These are phyloP conservation scores for Allium fistulosum DNA, from an alignment of 106 monocot genomes.

Conservation along the genomic window DNA sequence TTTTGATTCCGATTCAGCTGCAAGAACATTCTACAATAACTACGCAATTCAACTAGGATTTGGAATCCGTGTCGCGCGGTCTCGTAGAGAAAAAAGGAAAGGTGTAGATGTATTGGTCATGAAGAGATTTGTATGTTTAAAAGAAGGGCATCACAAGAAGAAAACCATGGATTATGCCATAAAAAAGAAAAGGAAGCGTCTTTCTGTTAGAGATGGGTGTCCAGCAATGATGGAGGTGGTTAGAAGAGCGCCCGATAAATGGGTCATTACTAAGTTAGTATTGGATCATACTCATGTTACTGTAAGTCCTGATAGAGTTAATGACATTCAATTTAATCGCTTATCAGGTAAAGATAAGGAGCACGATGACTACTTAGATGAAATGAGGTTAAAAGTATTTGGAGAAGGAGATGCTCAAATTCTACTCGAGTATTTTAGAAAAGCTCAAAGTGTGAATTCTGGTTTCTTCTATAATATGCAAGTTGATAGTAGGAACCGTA, in stretches of 20 bases:
- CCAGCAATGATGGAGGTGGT: slow-evolving; percentile 79
- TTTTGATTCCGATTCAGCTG: slow-evolving; percentile 45
- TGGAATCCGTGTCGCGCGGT: slow-evolving; percentile 61
- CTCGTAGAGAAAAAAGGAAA: slow-evolving; percentile 52
- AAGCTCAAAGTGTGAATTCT: slow-evolving; percentile 38
- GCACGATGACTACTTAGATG: slow-evolving; percentile 32
- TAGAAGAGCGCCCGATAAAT: slow-evolving; percentile 39
- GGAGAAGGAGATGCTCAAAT: slow-evolving; percentile 52
- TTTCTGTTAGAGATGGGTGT: slow-evolving; percentile 62
- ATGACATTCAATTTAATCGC: slow-evolving; percentile 36
- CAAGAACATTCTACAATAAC: slow-evolving; percentile 49
- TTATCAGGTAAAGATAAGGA: slow-evolving; percentile 36
- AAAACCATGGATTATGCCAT: slow-evolving; percentile 21
- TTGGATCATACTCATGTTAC: slow-evolving; percentile 61
- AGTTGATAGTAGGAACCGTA: slow-evolving; percentile 41
- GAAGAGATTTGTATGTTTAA: slow-evolving; percentile 68
- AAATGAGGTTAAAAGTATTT: slow-evolving; percentile 42
- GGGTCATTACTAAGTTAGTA: slow-evolving; percentile 58
- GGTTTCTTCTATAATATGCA: slow-evolving; percentile 63
- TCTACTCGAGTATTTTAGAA: slow-evolving; percentile 58
- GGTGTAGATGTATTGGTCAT: slow-evolving; percentile 57
- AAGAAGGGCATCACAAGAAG: slow-evolving; percentile 70
- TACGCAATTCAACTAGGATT: slow-evolving; percentile 57
- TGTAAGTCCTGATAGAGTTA: slow-evolving; percentile 42
- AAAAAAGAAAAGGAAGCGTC: slow-evolving; percentile 64